Percentiles rank a stretch among this genome's conserved stretches.
phyloP scores from a whole-genome alignment of 2,329 filamentous ascomycete genomes.

The Botrytis paeoniae region DNA sequence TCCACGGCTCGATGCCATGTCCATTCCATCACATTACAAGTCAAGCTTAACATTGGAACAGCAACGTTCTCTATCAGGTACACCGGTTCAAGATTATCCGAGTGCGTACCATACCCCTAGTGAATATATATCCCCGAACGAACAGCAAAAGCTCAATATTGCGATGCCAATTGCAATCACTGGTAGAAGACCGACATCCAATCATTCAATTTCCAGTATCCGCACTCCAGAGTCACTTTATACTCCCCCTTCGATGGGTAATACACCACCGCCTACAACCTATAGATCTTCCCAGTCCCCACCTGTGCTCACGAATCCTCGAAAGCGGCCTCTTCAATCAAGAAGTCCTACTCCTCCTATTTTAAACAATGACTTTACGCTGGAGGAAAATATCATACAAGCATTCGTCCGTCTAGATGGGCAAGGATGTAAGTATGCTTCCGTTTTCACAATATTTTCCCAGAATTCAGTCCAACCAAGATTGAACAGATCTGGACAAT shows the following conservation, averaged over 20 bases:
- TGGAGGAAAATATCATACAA: conserved; percentile 36
- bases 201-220: neutral
- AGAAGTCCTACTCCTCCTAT: conserved; percentile 24
- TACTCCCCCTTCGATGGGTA: conserved; percentile 17
- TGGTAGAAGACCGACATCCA: conserved; percentile 12
- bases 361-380: conserved; percentile 30
- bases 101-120: conserved; percentile 13
- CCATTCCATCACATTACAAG: conserved; percentile 16
- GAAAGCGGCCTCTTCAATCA: conserved; percentile 27
- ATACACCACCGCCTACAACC: conserved; percentile 16
- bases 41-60: conserved; percentile 23
- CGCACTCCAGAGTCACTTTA: conserved; percentile 4
- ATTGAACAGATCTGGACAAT: neutral
- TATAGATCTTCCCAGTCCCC: conserved; percentile 18
- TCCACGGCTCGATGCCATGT: conserved; percentile 5
- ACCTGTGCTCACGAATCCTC: conserved; percentile 1
- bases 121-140: neutral
- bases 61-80: conserved; percentile 13
- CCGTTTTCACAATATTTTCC: neutral
- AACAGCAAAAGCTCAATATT: neutral
- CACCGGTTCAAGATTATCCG: conserved; percentile 2
- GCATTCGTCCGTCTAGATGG: conserved; percentile 33
- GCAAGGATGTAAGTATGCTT: conserved; percentile 22
- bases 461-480: neutral
- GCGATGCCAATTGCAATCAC: neutral